These are phyloP conservation scores for Stygiomarasmius scandens DNA, from an alignment of 1,284 basidiomycete genomes.

Conservation along the genomic window DNA sequence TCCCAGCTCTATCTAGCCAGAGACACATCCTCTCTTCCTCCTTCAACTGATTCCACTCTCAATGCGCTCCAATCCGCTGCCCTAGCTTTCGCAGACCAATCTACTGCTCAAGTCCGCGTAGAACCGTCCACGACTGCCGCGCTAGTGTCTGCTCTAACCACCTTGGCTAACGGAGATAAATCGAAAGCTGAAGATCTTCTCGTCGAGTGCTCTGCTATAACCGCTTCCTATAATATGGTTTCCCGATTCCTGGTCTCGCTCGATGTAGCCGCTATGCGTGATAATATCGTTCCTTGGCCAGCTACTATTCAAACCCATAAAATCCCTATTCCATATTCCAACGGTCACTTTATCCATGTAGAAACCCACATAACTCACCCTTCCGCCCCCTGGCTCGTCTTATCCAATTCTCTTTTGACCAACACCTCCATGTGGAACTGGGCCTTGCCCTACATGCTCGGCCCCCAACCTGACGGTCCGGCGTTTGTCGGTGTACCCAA, in stretches of 20 bases:
- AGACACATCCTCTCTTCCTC: slow-evolving; percentile 39
- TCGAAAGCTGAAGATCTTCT: slow-evolving; percentile 42
- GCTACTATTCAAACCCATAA: slow-evolving; percentile 19
- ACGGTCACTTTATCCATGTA: slow-evolving; percentile 36
- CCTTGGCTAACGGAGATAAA: slow-evolving; percentile 25
- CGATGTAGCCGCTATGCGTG: slow-evolving; percentile 51
- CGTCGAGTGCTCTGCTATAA: slow-evolving; percentile 50
- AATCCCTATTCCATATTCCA: slow-evolving; percentile 24
- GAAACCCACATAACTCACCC: slow-evolving; percentile 39
- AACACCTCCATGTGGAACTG: slow-evolving; percentile 47
- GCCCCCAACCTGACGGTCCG: slow-evolving; percentile 15
- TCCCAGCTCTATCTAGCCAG: slow-evolving; percentile 50
- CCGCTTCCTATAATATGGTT: slow-evolving; percentile 59
- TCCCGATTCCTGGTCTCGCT: slow-evolving; percentile 56
- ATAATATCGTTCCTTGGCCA: slow-evolving; percentile 48
- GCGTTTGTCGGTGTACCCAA: slow-evolving; percentile 9
- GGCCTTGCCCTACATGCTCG: slow-evolving; percentile 41
- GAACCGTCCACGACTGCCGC: slow-evolving; percentile 34
- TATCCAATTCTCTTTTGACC: slow-evolving; percentile 50
- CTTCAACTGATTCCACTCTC: slow-evolving; percentile 36
- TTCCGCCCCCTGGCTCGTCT: slow-evolving; percentile 48
- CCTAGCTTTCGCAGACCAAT: slow-evolving; percentile 50
- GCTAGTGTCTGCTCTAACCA: slow-evolving; percentile 31
- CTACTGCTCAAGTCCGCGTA: slow-evolving; percentile 44
- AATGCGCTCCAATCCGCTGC: slow-evolving; percentile 42